These are phyloP conservation scores for Tetrapisispora pingtungensis DNA, from an alignment of 805 yeast genomes.

Conservation along the genomic window DNA sequence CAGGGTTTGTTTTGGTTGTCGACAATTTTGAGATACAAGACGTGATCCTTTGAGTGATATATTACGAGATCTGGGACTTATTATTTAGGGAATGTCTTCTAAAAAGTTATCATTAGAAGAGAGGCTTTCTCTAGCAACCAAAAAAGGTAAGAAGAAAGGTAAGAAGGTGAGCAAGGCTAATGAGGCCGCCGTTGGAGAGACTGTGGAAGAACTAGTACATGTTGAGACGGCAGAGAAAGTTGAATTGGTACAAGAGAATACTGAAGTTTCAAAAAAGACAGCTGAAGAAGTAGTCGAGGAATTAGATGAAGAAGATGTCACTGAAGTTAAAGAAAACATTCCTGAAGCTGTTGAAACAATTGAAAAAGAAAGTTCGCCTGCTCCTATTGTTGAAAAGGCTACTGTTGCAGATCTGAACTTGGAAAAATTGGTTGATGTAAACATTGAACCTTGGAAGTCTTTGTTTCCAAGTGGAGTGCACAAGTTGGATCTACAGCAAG, in stretches of 20 bases:
- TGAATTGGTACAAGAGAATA: neutral
- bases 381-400: too few relatives aligned
- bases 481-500: neutral
- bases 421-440: neutral
- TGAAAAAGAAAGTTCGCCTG: too few relatives aligned
- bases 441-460: neutral
- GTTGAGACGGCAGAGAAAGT: neutral
- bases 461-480: neutral
- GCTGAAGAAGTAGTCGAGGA: neutral
- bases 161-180: slow-evolving; percentile 11
- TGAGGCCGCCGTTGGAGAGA: neutral
- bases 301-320: neutral
- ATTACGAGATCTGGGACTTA: too few relatives aligned
- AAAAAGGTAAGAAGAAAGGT: slow-evolving; percentile 28
- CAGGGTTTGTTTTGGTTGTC: too few relatives aligned
- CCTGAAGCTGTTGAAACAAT: neutral
- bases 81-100: slow-evolving; percentile 2
- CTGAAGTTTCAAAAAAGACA: too few relatives aligned
- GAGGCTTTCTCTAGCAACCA: slow-evolving; percentile 74
- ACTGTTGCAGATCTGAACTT: neutral
- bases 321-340: neutral
- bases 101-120: slow-evolving; percentile 75
- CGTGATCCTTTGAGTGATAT: too few relatives aligned
- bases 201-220: neutral
- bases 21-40: too few relatives aligned